Evolutionary conservation across 2,329 filamentous ascomycete species (phyloP), one percentile per base, ranked within the genome.

Genomic region (Amauroascus verrucosus): DNA sequence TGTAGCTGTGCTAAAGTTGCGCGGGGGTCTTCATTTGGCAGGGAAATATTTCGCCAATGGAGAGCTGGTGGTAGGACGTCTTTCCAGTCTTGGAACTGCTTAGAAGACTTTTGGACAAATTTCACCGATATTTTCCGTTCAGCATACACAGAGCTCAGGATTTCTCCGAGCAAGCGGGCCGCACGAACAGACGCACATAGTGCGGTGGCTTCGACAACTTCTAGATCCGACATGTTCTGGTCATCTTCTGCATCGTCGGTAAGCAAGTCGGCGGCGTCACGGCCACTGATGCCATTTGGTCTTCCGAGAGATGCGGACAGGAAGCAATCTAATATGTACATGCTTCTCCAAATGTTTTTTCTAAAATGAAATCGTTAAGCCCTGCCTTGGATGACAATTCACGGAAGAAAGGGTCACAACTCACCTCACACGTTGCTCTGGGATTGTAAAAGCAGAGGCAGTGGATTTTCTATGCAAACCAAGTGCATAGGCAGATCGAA

Each of bases 301-400:
- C 81, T 75, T 4, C 83, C 83, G 1, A 86, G 68, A 1, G 79
- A 80, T 22, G 79, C 77, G 1, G 82, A 77, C 1, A 85, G 70
- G 49, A 85, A 80, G 14, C 79, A 74, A 60, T 86, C 83, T 6
- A 85, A 72, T 13, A 85, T 71, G 55, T 83, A 84, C 0, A 86
- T 65, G 9, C 79, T 82, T 53, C 77, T 76, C 82, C 81, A 85
- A 2, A 85, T 65, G 47, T 80, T 83, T 32, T 54, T 56, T 32
- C 58, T 60, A 33, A 50, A 24, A 18, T 14, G 11, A 32, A n/a
- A 41, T 35, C n/a, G 30, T 46, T 20, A 50, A 32, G 14, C 4
- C 18, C 35, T 6, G 35, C 14, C 5, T 38, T 38, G 14, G 18
- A n/a, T 4, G 4, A n/a, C 6, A 18, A 6, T 38, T 4, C 7